A percentile compares a stretch with the other conserved stretches of the same genome.
Conservation (phyloP, 140 eudicot species). For the Senecio squalidus region DNA sequence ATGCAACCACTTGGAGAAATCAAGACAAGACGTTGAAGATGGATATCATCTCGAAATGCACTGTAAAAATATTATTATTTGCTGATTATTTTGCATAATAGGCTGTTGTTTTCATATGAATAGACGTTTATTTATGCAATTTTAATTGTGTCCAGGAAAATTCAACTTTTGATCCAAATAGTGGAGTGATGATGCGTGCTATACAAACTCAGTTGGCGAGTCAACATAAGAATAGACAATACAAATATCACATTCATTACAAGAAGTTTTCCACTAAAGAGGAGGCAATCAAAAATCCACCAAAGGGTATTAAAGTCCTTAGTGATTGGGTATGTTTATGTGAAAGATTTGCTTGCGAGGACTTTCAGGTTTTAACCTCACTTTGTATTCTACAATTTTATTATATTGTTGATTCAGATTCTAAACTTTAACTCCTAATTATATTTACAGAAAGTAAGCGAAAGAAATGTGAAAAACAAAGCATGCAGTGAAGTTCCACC, state of each 20-base stretch:
- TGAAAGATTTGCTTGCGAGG: neutral
- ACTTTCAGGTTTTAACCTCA: neutral
- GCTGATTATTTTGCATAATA: too few relatives aligned
- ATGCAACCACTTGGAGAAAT: neutral
- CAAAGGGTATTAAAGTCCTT: neutral
- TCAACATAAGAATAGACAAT: neutral
- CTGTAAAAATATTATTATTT: too few relatives aligned
- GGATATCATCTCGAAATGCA: neutral
- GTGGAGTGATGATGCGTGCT: neutral
- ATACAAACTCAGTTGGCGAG: neutral
- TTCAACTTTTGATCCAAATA: neutral
- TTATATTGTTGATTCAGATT: too few relatives aligned
- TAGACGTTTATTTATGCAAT: neutral
- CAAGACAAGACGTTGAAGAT: neutral
- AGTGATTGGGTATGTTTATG: too few relatives aligned
- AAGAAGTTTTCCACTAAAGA: neutral
- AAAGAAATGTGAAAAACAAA: neutral
- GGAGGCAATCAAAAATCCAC: neutral
- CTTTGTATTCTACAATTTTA: too few relatives aligned
- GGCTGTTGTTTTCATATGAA: too few relatives aligned
- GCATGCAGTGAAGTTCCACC: neutral
- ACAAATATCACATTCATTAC: neutral
- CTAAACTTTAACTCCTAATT: neutral
- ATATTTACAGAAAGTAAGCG: neutral
- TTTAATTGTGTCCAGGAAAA: neutral